phyloP scores from a whole-genome alignment of 352 stramenopile species.

The Peronospora farinosa region DNA sequence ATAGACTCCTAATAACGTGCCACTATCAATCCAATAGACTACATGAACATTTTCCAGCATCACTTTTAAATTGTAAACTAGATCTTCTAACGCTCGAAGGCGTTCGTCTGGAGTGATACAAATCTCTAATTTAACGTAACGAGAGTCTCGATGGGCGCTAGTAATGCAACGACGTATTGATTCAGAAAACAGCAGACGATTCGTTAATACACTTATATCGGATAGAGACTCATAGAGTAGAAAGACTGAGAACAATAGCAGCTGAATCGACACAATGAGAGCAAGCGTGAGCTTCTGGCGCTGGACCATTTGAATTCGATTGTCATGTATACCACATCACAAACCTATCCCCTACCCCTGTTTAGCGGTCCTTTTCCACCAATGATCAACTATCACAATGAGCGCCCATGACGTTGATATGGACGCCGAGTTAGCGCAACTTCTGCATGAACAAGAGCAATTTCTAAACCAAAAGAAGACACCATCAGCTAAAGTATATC shows the following conservation, averaged over 20 bases:
- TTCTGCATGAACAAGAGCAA: slow-evolving; percentile 76
- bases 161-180: slow-evolving; percentile 35
- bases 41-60: slow-evolving; percentile 33
- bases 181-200: slow-evolving; percentile 17
- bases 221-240: slow-evolving; percentile 24
- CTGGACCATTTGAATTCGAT: neutral
- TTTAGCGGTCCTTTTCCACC: neutral
- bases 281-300: slow-evolving; percentile 27
- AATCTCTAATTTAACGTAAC: slow-evolving; percentile 26
- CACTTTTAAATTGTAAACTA: slow-evolving; percentile 33
- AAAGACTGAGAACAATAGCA: slow-evolving; percentile 37
- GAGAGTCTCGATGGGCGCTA: slow-evolving; percentile 28
- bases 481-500: slow-evolving; percentile 55
- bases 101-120: slow-evolving; percentile 39
- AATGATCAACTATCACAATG: slow-evolving; percentile 5
- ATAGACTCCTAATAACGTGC: slow-evolving; percentile 48
- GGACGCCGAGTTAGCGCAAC: slow-evolving; percentile 68
- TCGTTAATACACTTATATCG: slow-evolving; percentile 12
- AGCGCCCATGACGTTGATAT: slow-evolving; percentile 41
- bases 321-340: too few relatives aligned
- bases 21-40: slow-evolving; percentile 52
- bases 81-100: slow-evolving; percentile 27
- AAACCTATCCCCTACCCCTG: too few relatives aligned
- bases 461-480: slow-evolving; percentile 58
- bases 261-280: slow-evolving; percentile 28